Conservation (phyloP, 176 grass and related monocot species). For the Raddia distichophylla region DNA sequence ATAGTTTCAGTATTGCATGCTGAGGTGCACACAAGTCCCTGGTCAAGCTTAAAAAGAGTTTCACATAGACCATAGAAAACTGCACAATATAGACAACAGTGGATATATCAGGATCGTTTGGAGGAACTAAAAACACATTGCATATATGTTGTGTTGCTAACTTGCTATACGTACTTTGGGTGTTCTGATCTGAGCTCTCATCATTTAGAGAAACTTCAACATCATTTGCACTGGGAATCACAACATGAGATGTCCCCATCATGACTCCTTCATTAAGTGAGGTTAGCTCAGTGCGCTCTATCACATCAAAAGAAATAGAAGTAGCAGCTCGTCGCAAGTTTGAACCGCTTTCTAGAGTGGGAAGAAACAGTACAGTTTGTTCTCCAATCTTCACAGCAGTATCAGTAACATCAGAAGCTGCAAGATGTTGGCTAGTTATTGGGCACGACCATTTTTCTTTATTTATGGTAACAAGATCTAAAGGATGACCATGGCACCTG, state of each 20-base stretch:
- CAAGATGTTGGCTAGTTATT: conserved; percentile 60
- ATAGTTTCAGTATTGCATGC: conserved; percentile 78
- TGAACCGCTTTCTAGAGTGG: conserved; percentile 54
- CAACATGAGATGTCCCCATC: conserved; percentile 64
- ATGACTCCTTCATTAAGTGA: conserved; percentile 85
- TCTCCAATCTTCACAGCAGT: conserved; percentile 80
- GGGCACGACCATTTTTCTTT: conserved; percentile 58
- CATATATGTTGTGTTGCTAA: not conserved
- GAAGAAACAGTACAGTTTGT: conserved; percentile 70
- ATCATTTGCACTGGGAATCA: conserved; percentile 71
- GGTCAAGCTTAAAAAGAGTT: conserved; percentile 76
- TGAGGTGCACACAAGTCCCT: conserved; percentile 87
- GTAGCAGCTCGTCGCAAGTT: conserved; percentile 43
- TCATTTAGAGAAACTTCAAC: conserved; percentile 60
- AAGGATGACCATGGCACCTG: conserved; percentile 75
- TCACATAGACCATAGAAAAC: conserved; percentile 86
- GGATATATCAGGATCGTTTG: conserved; percentile 2
- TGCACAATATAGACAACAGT: conserved; percentile 46
- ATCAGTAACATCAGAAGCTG: conserved; percentile 75
- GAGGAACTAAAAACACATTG: conserved; percentile 35
- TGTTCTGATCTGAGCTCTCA: conserved; percentile 68
- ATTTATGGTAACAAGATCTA: conserved; percentile 38
- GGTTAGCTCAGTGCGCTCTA: conserved; percentile 72
- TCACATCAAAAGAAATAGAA: conserved; percentile 66
- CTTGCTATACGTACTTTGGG: conserved; percentile 52